Conservation (phyloP, 306 rosid species). For the Cicer judaicum region DNA sequence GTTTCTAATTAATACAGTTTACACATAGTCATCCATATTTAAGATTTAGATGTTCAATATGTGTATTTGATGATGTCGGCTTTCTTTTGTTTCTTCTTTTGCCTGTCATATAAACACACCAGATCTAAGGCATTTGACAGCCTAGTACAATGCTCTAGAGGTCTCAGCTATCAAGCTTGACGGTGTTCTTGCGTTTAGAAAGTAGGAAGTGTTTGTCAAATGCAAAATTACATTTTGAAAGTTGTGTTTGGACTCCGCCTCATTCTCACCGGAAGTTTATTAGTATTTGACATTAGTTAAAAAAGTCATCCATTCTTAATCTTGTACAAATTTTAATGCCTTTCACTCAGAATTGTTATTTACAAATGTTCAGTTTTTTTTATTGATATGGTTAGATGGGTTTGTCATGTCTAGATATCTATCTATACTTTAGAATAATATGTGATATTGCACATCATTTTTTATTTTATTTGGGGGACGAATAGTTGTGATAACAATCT, state of each 20-base stretch:
- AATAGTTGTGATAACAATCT: background rate
- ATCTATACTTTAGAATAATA: slow-evolving; percentile 9
- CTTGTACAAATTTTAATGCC: background rate
- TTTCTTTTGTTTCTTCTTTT: background rate
- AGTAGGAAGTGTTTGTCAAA: slow-evolving; percentile 20
- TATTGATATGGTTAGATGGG: background rate
- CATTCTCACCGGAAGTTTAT: background rate
- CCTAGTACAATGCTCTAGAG: slow-evolving; percentile 22
- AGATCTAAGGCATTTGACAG: slow-evolving; percentile 5
- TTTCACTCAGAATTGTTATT: slow-evolving; percentile 2
- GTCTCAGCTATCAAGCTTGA: slow-evolving; percentile 1
- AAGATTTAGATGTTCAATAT: slow-evolving; percentile 6
- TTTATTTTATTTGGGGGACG: slow-evolving; percentile 15
- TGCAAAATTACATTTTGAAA: slow-evolving; percentile 7
- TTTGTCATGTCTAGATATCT: background rate
- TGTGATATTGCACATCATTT: background rate
- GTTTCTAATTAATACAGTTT: background rate
- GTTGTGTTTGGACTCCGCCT: background rate
- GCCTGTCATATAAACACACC: slow-evolving; percentile 4
- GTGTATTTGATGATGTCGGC: background rate
- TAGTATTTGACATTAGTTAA: background rate
- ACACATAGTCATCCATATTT: background rate
- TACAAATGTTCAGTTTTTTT: background rate
- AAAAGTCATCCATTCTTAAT: background rate
- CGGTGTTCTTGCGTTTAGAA: background rate